Evolutionary conservation across 2,329 filamentous ascomycete genomes (phyloP), one percentile per base, ranked within the genome.

Genomic region (Ophiostoma himal-ulmi): DNA sequence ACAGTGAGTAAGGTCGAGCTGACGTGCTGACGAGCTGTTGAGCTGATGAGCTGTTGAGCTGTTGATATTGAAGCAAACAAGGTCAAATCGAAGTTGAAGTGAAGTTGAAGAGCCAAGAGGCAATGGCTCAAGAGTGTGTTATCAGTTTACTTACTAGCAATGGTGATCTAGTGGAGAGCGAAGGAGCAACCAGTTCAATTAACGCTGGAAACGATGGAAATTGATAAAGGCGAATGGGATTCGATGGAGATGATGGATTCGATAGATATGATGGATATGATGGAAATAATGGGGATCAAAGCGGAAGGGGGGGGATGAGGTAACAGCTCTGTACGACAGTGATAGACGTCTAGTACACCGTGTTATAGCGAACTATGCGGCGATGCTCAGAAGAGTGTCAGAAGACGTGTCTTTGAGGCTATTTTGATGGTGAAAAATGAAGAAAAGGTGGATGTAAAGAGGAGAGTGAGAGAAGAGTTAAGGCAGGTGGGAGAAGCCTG

Each of bases 371-470:
- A 14, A 44, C 5, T 3, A 10, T 39, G 10, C 37, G 13, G 52
- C 52, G 57, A 34, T 62, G 26, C 4, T 22, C 20, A 22, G n/a
- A 48, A 6, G 14, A 7, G 20, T 20, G 2, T 54, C 48, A 44
- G 64, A 62, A 26, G 39, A 36, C 39, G 48, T 41, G 30, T 65
- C 30, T 54, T 36, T 68, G 70, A 70, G 64, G 70, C 67, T 70
- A 68, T 68, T 70, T 57, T 57, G 70, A 65, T 34, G 66, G 68
- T 11, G 44, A 57, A 66, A 68, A 57, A 5, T 60, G 66, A 66
- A 41, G 67, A 36, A 20, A 44, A 57, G 67, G 44, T 37, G 62
- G 44, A 57, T 37, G 39, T 60, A 30, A 52, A 60, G 36, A 39
- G 34, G 62, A n/a, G n/a, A 14, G 44, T 30, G 30, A 10, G 26